A percentile compares a stretch with the other conserved stretches of the same genome.
Evolutionary conservation across 2,329 filamentous ascomycete species (phyloP).

Genomic region (Nemania serpens): DNA sequence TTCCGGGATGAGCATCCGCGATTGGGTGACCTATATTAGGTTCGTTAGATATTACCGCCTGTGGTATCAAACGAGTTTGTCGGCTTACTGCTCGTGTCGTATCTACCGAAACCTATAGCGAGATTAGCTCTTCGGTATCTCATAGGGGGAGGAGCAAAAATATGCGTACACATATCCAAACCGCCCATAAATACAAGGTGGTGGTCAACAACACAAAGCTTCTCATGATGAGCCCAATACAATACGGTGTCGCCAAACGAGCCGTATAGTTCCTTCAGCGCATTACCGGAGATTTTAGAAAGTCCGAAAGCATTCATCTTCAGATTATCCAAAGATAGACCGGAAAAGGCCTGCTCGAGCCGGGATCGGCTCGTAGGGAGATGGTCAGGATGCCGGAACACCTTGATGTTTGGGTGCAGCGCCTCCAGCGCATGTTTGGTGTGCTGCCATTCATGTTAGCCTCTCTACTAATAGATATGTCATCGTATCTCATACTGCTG

Average conservation of each 20-base stretch:
- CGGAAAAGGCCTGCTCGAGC: conserved; percentile 65
- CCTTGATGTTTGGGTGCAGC: conserved; percentile 81
- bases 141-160: not conserved
- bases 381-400: conserved; percentile 92
- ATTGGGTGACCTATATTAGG: conserved; percentile 67
- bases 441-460: conserved; percentile 53
- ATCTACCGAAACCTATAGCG: conserved; percentile 73
- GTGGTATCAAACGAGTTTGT: not conserved
- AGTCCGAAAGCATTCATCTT: conserved; percentile 52
- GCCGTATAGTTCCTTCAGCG: conserved; percentile 80
- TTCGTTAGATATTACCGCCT: conserved; percentile 21
- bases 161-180: conserved; percentile 71
- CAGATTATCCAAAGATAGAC: conserved; percentile 50
- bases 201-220: conserved; percentile 83
- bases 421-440: conserved; percentile 79
- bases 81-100: conserved; percentile 74
- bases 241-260: conserved; percentile 79
- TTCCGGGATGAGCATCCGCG: conserved; percentile 78
- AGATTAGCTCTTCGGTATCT: conserved; percentile 30
- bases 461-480: not conserved
- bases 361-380: conserved; percentile 68
- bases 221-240: conserved; percentile 95
- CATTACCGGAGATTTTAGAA: conserved; percentile 71
- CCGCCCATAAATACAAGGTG: conserved; percentile 87
- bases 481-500: conserved; percentile 41